Base-by-base conservation (phyloP, 2,329 filamentous ascomycete species). In the Cladosporium oxysporum region DNA sequence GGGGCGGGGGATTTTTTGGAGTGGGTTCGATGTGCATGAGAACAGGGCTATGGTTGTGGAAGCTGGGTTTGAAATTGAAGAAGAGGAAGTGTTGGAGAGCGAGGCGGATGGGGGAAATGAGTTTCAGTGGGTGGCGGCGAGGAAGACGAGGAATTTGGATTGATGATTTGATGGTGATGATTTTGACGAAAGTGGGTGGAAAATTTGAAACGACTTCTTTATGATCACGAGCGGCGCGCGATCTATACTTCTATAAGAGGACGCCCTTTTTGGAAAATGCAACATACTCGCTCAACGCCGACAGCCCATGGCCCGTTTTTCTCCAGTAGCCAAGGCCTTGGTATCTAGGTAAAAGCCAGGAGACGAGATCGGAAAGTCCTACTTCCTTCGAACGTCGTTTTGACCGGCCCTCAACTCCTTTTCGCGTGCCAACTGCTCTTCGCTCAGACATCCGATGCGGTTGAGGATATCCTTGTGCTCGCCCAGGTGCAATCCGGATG, bases 381-480 rank as follows among this genome's bases (percentile, higher is more conserved):
- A 63, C 61, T 57, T 63, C 50, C 61, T 63, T 26, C 61, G 29
- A 33, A 26, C 61, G 18, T 63, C 50, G 26, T 63, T 47, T 23
- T 63, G 74, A 16, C 68, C 72, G 21, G 72, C 71, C 44, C 73
- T 67, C 69, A 71, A 67, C 66, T 76, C 74, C 55, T 73, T 66
- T 66, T 76, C 75, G 10, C 75, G 67, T 11, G 74, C 73, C 57
- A 76, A 62, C 66, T 76, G 75, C 66, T 76, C 75, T 21, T 76
- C 75, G 68, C 73, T 75, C 66, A 76, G 64, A 77, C 91, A 95
- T 58, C 91, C 91, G 74, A 95, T 95, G 62, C 91, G 84, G 53
- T 91, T 90, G 62, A 95, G 83, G 70, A 95, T 81, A 76, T 93
- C 91, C 82, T 94, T 95, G 71, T 89, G 86, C 77, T 92, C 90